Percentiles rank a stretch among this genome's conserved stretches.
phyloP scores from a whole-genome alignment of 805 yeast species.

The Sugiyamaella chiloensis region DNA sequence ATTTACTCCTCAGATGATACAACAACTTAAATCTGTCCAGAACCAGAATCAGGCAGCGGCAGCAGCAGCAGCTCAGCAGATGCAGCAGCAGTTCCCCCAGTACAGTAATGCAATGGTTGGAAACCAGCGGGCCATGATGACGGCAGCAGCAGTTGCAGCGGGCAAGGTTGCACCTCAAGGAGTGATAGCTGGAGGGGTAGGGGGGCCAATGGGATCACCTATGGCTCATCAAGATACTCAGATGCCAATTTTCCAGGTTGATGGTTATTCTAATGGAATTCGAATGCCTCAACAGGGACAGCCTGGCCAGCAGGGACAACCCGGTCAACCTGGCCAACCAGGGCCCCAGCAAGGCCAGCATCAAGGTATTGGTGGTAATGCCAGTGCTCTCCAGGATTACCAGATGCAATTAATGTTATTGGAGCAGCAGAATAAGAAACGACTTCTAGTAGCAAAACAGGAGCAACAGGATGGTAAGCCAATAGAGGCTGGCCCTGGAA shows the following conservation, averaged over 20 bases:
- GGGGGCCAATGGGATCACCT: slow-evolving; percentile 16
- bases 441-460: slow-evolving; percentile 44
- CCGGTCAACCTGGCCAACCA: slow-evolving; percentile 18
- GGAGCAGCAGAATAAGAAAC: slow-evolving; percentile 71
- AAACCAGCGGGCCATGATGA: slow-evolving; percentile 28
- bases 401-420: slow-evolving; percentile 73
- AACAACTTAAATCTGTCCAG: slow-evolving; percentile 28
- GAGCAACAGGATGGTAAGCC: slow-evolving; percentile 32
- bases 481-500: slow-evolving; percentile 13
- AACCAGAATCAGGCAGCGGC: slow-evolving; percentile 19
- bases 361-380: slow-evolving; percentile 35
- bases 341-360: slow-evolving; percentile 29
- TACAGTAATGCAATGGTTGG: slow-evolving; percentile 23
- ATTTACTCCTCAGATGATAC: slow-evolving; percentile 29
- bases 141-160: slow-evolving; percentile 20
- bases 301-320: slow-evolving; percentile 13
- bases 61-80: slow-evolving; percentile 15
- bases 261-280: slow-evolving; percentile 19
- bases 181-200: slow-evolving; percentile 8
- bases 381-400: slow-evolving; percentile 71
- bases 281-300: slow-evolving; percentile 20
- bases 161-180: slow-evolving; percentile 17
- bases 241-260: slow-evolving; percentile 22
- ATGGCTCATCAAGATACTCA: slow-evolving; percentile 15
- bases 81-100: slow-evolving; percentile 26